Evolutionary conservation across 1,139 yeast genomes (phyloP).

Genomic region (Geotrichum siamense): DNA sequence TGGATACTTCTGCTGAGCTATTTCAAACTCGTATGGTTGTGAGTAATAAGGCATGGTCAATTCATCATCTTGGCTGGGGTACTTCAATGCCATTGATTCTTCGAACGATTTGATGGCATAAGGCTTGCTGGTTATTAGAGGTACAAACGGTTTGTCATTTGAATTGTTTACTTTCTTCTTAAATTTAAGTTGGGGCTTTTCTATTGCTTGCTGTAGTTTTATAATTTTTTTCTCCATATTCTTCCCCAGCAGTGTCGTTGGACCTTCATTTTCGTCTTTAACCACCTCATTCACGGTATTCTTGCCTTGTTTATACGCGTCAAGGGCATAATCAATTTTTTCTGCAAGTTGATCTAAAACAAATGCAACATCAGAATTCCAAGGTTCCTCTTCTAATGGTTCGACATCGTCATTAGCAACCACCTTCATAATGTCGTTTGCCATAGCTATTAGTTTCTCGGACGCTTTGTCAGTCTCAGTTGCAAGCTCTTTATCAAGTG

Average conservation of each 20-base stretch:
- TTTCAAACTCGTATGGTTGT: constrained; percentile 82
- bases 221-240: constrained; percentile 21
- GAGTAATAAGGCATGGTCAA: constrained; percentile 52
- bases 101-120: constrained; percentile 52
- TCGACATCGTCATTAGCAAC: constrained; percentile 36
- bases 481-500: constrained; percentile 52
- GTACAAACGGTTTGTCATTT: constrained; percentile 66
- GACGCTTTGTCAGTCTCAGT: constrained; percentile 42
- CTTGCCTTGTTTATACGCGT: constrained; percentile 29
- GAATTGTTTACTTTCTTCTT: constrained; percentile 56
- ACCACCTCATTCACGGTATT: background rate
- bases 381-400: constrained; percentile 35
- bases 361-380: constrained; percentile 56
- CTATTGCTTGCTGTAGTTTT: constrained; percentile 30
- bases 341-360: constrained; percentile 68
- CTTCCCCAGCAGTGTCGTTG: constrained; percentile 48
- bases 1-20: constrained; percentile 65
- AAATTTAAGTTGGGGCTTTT: constrained; percentile 71
- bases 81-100: constrained; percentile 40
- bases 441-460: constrained; percentile 42
- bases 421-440: constrained; percentile 47
- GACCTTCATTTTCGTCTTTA: constrained; percentile 25
- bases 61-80: constrained; percentile 17
- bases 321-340: constrained; percentile 61
- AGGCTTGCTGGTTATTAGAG: constrained; percentile 65